Evolutionary conservation across 208 protist species (phyloP), one percentile per base, ranked within the genome.

Genomic region (Leishmania tarentolae): DNA sequence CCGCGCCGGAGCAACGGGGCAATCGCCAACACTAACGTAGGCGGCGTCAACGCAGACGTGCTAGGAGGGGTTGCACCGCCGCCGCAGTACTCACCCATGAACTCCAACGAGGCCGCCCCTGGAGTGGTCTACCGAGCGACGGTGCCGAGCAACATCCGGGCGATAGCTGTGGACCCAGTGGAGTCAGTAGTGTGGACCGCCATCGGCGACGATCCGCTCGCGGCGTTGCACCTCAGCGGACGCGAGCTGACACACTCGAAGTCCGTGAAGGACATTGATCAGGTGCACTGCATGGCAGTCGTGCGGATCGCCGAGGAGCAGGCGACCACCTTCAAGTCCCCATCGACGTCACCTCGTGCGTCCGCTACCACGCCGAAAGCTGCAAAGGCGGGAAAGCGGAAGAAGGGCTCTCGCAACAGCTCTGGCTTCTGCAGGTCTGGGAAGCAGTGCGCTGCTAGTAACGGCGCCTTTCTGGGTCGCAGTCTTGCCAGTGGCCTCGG

Each of bases 251-350:
- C 88, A 44, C 80, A 87, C 63, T 87, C 71, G 17, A 83, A 89
- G n/a, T 88, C 84, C 3, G 42, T 97, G 57, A 81, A 89, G 53
- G 76, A 82, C 75, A 90, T 96, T n/a, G 89, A 87, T n/a, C 89
- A 96, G 84, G 93, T 97, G 65, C 82, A 95, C 88, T 91, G 91
- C 70, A 92, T 97, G 87, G 90, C 91, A 24, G 88, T 97, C 17
- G 94, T 97, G 57, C 84, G 84, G 63, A 81, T 97, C 42, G 89
- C 90, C 21, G 86, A 85, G 31, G 88, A 86, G 66, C 80, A 83
- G 75, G 77, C 84, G 53, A 90, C 87, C 47, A 90, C 92, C 72
- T 96, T 96, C 83, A 96, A 94, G 82, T 87, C 87, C 24, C 81
- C 81, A 40, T 76, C 76, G 24, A 65, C 66, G 68, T 82, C 76